These are phyloP conservation scores for Botryotinia convoluta DNA, from an alignment of 2,329 filamentous ascomycete genomes.

Conservation along the genomic window DNA sequence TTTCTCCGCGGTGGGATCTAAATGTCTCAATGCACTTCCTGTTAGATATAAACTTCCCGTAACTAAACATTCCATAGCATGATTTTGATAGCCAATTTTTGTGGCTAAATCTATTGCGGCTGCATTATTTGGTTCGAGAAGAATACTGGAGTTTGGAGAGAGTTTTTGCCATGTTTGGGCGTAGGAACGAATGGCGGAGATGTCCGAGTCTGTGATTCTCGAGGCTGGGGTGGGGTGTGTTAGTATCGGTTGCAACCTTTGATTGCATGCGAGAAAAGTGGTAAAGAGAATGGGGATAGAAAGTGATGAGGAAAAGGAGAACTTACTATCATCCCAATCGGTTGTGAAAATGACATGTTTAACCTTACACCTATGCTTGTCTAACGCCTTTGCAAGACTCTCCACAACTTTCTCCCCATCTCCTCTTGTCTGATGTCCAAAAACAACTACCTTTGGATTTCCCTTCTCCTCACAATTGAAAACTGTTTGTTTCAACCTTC, in stretches of 20 bases:
- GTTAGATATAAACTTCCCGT: conserved; percentile 62
- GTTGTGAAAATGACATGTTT: conserved; percentile 28
- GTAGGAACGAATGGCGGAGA: conserved; percentile 20
- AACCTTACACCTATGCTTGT: conserved; percentile 18
- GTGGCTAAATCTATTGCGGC: conserved; percentile 51
- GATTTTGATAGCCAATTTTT: conserved; percentile 35
- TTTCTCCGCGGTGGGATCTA: conserved; percentile 7
- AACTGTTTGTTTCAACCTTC: not conserved
- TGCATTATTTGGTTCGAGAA: conserved; percentile 51
- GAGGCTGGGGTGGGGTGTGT: not conserved
- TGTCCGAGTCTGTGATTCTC: conserved; percentile 12
- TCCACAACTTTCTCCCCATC: conserved; percentile 19
- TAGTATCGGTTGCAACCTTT: rapidly evolving
- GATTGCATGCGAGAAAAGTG: rapidly evolving
- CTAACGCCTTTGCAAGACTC: conserved; percentile 21
- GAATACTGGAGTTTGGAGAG: conserved; percentile 22
- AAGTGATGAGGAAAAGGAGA: not conserved
- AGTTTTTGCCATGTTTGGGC: conserved; percentile 25
- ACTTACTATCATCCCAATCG: conserved; percentile 22
- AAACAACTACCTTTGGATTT: conserved; percentile 23
- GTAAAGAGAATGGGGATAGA: not conserved
- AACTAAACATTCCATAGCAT: conserved; percentile 42
- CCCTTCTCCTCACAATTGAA: not conserved
- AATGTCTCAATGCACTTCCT: conserved; percentile 43
- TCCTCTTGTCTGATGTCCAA: conserved; percentile 20